Base-by-base conservation (phyloP, 768 basidiomycete species). In the Mycena crocata region DNA sequence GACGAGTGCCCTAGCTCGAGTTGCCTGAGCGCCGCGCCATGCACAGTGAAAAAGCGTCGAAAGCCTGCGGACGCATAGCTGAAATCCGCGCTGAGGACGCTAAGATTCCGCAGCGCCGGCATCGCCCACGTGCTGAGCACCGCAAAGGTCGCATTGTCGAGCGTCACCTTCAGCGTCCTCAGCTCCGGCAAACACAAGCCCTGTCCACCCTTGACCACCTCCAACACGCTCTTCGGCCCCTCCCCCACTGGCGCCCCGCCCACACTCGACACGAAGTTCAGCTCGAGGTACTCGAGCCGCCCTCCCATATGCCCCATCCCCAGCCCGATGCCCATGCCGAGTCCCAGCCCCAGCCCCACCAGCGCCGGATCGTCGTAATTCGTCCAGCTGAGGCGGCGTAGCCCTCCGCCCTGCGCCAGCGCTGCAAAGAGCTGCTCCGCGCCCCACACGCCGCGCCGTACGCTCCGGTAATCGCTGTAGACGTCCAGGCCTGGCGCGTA, bases 1-100 rank as follows among this genome's bases (percentile, higher is more conserved):
- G 86, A 87, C 9, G 88, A 90, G 74, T 93, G 91, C 0, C 91
- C 92, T 35, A 93, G 83, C 72, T 93, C 92, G 35, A 93, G 82
- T 75, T 92, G 90, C 57, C 74, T 73, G 5, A 93, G 80, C 66
- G 87, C 86, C 13, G 70, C 76, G 1, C 92, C 92, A 71, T 93
- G 92, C 19, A 86, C 83, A 30, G 83, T 79, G 77, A 93, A 91
- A 77, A 93, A 93, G 54, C 78, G 75, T 26, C 85, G 75, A 72
- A 93, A 92, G 5, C 92, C 91, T 23, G 76, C 79, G 1, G 86
- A 85, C n/a, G 89, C 86, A 71, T 91, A 91, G 57, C 83, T 85
- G 69, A 91, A 92, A 76, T 93, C 92, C 15, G 90, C 86, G 12
- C 88, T 87, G 40, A 93, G 80, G 31, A 93, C 89, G 4, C 87